Evolutionary conservation across 2,329 filamentous ascomycete genomes (phyloP), one percentile per base, ranked within the genome.

Genomic region (Alternaria longipes): DNA sequence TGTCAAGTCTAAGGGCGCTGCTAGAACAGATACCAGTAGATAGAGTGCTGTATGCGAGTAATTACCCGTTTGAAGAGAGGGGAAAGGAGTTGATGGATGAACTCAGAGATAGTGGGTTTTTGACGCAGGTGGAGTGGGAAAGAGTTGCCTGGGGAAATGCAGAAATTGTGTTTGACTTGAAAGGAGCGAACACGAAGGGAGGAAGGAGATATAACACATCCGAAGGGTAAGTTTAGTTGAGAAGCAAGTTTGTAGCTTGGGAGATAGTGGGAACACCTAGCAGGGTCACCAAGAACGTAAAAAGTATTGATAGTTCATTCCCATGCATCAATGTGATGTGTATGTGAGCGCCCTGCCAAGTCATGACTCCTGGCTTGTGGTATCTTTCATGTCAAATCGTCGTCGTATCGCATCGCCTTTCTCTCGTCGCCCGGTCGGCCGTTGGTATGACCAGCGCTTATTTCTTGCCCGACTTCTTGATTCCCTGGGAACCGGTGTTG

Each of bases 381-480:
- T 75, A 74, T 75, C 71, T 67, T 62, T 57, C 59, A 63, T 64
- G 55, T 64, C 56, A 62, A 63, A 62, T 63, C 63, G 50, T 66
- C 59, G 53, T 65, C 56, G 50, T 60, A 52, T 56, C 42, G 46
- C 50, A 36, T 36, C 44, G 58, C 44, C 42, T 9, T 50, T 24
- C 22, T 47, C 54, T 30, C 14, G 6, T 56, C 36, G 34, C 30
- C 26, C 24, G 44, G 24, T 45, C 51, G 30, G 38, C 51, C 22
- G 38, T 55, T 41, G 46, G 7, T 28, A 7, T 18, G 38, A n/a
- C 26, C 34, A 22, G 34, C 63, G 70, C 64, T 74, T 72, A 97
- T 90, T 97, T 97, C 73, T 97, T 97, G 81, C 93, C 94, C 64
- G 91, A 95, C 88, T 97, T 97, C 90, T 97, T 97, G 85, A 98